These are phyloP conservation scores for Phytophthora ramorum DNA, from an alignment of 352 stramenopile genomes.

Conservation along the genomic window DNA sequence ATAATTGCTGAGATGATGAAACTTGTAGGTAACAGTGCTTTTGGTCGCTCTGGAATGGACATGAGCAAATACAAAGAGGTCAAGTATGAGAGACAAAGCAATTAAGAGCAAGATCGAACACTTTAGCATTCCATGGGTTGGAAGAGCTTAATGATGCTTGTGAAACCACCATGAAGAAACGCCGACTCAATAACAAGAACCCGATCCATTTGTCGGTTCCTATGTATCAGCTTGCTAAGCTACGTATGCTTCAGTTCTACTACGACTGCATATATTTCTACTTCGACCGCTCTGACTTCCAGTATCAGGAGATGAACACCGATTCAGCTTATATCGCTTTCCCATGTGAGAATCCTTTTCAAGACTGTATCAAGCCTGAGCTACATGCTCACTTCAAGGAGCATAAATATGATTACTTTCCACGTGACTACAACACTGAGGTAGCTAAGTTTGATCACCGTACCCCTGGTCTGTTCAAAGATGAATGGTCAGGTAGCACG, in stretches of 20 bases:
- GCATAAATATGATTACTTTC: too few species aligned
- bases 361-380: too few species aligned
- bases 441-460: too few species aligned
- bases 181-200: constrained; percentile 9
- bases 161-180: constrained; percentile 16
- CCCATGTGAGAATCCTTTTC: too few species aligned
- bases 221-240: constrained; percentile 5
- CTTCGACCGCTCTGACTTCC: constrained; percentile 5
- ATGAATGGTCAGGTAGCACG: too few species aligned
- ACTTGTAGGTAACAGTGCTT: constrained; percentile 3
- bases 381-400: too few species aligned
- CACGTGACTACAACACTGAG: too few species aligned
- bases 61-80: constrained; percentile 10
- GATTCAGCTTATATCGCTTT: too few species aligned
- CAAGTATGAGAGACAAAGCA: constrained; percentile 5
- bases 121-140: constrained; percentile 6
- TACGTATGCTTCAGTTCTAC: constrained; percentile 6
- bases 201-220: constrained; percentile 13
- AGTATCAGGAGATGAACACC: not conserved
- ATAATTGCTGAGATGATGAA: constrained; percentile 5
- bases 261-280: constrained; percentile 14
- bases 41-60: constrained; percentile 5
- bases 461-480: too few species aligned
- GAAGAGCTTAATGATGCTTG: constrained; percentile 10
- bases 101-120: constrained; percentile 9